Percentiles rank a stretch among this genome's conserved stretches.
Evolutionary conservation across 257 asterid species (phyloP).

Genomic region (Scutellaria minor): DNA sequence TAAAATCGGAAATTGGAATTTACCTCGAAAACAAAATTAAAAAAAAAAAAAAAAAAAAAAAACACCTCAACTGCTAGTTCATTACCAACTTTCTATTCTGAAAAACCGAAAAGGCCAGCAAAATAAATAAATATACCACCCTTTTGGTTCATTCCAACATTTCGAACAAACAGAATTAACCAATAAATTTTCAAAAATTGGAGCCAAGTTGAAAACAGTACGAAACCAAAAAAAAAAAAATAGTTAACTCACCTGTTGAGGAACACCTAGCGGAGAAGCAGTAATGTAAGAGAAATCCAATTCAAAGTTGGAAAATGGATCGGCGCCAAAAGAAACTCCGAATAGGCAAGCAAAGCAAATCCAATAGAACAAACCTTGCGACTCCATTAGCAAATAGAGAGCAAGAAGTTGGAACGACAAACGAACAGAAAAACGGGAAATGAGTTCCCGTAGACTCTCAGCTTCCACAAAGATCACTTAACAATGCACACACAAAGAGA

Average conservation of each 20-base stretch:
- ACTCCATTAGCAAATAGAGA: slow-evolving; percentile 38
- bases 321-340: slow-evolving; percentile 57
- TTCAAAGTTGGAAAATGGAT: slow-evolving; percentile 65
- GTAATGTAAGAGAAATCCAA: slow-evolving; percentile 76
- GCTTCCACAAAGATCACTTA: slow-evolving; percentile 24
- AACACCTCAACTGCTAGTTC: not conserved
- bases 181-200: not conserved
- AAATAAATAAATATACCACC: not conserved
- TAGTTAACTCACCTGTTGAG: slow-evolving; percentile 72
- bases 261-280: slow-evolving; percentile 92
- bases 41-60: not conserved
- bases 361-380: slow-evolving; percentile 33
- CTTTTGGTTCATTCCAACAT: not conserved
- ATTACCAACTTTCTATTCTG: not conserved
- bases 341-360: slow-evolving; percentile 45
- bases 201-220: not conserved
- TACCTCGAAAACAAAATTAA: not conserved
- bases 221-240: not conserved
- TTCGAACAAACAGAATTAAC: not conserved
- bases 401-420: not conserved
- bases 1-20: not conserved
- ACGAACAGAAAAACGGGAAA: not conserved
- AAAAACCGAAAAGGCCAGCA: not conserved
- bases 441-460: slow-evolving; percentile 18
- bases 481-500: slow-evolving; percentile 5